Percentiles rank a stretch among this genome's conserved stretches.
Conservation (phyloP, 192 early-diverging fungal genomes). For the Coemansia aciculifera region DNA sequence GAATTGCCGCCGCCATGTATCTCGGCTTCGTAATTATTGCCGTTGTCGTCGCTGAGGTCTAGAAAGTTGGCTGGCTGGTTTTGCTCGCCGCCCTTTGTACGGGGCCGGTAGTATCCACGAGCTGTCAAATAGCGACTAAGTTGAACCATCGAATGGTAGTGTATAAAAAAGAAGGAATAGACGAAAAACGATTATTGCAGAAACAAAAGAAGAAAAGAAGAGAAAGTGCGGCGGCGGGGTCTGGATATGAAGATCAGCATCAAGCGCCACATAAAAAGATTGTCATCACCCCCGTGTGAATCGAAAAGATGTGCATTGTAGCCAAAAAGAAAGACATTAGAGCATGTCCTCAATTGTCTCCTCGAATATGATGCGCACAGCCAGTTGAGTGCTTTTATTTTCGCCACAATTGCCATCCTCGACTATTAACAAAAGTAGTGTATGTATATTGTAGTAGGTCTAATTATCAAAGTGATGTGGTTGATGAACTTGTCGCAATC, state of each 20-base stretch:
- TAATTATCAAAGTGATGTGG: neutral
- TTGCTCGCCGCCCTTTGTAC: neutral
- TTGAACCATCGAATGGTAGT: neutral
- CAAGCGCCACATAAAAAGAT: neutral
- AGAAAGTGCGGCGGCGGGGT: neutral
- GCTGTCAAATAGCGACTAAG: neutral
- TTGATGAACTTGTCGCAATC: slow-evolving; percentile 22
- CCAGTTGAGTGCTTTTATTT: neutral
- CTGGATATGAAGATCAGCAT: neutral
- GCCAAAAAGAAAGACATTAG: neutral
- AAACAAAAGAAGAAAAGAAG: neutral
- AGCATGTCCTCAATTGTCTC: neutral
- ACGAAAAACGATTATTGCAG: neutral
- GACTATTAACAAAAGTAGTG: neutral
- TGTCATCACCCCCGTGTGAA: neutral
- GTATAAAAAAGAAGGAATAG: neutral
- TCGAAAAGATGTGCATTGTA: neutral
- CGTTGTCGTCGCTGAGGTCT: slow-evolving; percentile 23
- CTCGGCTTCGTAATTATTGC: neutral
- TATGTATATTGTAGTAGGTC: neutral
- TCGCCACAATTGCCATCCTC: neutral
- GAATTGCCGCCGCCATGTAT: neutral
- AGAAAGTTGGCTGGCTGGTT: slow-evolving; percentile 34
- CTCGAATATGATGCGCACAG: neutral
- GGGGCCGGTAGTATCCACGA: neutral